phyloP scores from a whole-genome alignment of 257 asterid genomes.

The Solanum okadae region DNA sequence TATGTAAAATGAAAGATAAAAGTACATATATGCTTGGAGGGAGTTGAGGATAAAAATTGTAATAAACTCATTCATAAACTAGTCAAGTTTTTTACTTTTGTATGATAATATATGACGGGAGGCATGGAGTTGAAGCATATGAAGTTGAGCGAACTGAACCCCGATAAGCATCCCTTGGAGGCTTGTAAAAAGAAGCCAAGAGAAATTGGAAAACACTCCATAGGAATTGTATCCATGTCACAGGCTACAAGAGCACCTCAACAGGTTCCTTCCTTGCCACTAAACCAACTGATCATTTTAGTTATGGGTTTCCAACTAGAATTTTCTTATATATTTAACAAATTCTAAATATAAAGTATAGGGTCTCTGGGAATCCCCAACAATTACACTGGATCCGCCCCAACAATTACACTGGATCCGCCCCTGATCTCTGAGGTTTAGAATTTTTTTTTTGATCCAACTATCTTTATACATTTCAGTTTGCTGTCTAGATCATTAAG shows the following conservation, averaged over 20 bases:
- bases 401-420: neutral
- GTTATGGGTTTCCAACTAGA: neutral
- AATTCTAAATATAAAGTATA: neutral
- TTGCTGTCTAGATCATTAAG: neutral
- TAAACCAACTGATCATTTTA: neutral
- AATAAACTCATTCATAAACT: neutral
- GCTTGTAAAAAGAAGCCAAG: neutral
- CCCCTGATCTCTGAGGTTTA: neutral
- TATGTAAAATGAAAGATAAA: neutral
- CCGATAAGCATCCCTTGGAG: neutral
- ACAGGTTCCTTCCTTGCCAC: neutral
- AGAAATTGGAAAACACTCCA: neutral
- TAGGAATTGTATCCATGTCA: neutral
- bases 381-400: neutral
- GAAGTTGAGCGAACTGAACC: neutral
- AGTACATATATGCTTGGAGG: neutral
- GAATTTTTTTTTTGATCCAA: neutral
- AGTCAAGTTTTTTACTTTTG: neutral
- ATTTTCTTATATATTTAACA: neutral
- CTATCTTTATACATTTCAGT: neutral
- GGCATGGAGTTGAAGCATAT: neutral
- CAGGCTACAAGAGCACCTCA: neutral
- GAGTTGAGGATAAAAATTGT: neutral
- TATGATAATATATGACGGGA: neutral
- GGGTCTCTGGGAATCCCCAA: neutral